Conservation (phyloP, 2,329 filamentous ascomycete genomes). For the Claviceps paspali region DNA sequence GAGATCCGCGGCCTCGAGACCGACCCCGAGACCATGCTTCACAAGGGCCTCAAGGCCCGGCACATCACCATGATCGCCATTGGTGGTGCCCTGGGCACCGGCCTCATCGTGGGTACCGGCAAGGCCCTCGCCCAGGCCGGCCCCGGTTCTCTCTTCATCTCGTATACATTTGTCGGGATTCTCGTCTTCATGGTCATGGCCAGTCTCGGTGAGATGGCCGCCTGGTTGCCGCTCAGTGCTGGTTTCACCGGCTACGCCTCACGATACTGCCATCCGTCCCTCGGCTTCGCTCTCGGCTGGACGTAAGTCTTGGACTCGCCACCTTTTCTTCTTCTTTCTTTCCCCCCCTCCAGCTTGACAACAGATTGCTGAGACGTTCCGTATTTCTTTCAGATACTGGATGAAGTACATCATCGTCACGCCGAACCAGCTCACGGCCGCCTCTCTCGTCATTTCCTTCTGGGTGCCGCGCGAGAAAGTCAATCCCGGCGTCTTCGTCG, state of each 20-base stretch:
- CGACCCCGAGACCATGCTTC: conserved; percentile 29
- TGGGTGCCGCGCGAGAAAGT: conserved; percentile 53
- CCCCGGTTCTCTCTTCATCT: conserved; percentile 55
- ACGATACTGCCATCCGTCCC: conserved; percentile 64
- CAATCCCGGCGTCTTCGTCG: conserved; percentile 68
- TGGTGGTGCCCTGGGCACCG: conserved; percentile 60
- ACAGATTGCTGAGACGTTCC: no score
- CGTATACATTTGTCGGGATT: conserved; percentile 52
- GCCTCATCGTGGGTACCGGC: conserved; percentile 56
- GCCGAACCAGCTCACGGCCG: conserved; percentile 71
- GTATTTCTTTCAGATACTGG: conserved; percentile 32
- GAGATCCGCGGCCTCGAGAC: conserved; percentile 35
- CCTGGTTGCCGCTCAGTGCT: conserved; percentile 62
- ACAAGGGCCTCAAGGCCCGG: conserved; percentile 37
- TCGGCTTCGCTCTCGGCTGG: conserved; percentile 67
- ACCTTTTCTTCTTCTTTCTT: background rate
- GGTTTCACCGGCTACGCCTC: conserved; percentile 73
- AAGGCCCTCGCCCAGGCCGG: conserved; percentile 36
- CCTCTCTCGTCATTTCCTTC: conserved; percentile 62
- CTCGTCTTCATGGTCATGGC: conserved; percentile 73
- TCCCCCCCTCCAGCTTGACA: no score
- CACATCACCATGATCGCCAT: conserved; percentile 51
- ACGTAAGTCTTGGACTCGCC: conserved; percentile 30
- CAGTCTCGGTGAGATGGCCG: conserved; percentile 69
- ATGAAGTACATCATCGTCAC: conserved; percentile 76